A percentile compares a stretch with the other conserved stretches of the same genome.
Conservation (phyloP, 257 asterid genomes). For the Solanum pennellii region DNA sequence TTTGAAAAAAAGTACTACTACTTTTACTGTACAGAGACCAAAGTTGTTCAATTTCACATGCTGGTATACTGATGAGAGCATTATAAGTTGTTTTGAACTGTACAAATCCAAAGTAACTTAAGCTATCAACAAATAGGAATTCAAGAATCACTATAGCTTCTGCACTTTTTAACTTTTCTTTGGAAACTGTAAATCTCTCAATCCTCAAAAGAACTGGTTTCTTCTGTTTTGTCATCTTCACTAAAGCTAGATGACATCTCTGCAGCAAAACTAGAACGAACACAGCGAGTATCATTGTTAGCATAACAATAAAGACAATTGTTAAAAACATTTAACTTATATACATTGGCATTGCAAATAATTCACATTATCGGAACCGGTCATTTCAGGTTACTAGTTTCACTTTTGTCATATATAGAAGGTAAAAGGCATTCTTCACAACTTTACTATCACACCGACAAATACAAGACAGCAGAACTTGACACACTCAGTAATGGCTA, state of each 20-base stretch:
- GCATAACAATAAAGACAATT: neutral
- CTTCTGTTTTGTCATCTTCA: constrained; percentile 58
- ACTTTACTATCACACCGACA: neutral
- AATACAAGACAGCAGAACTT: neutral
- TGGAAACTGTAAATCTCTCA: constrained; percentile 3
- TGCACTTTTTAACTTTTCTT: neutral
- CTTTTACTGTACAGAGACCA: neutral
- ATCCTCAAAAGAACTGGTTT: constrained; percentile 50
- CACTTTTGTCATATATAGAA: neutral
- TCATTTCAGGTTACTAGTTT: neutral
- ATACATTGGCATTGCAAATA: neutral
- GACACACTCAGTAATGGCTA: neutral
- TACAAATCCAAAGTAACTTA: neutral
- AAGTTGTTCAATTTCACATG: neutral
- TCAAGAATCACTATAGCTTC: neutral
- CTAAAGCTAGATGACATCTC: constrained; percentile 60
- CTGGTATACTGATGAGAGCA: neutral
- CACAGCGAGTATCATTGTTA: neutral
- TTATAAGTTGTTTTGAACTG: neutral
- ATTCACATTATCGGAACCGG: neutral
- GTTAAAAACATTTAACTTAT: neutral
- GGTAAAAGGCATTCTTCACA: neutral
- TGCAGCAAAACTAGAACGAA: constrained; percentile 28
- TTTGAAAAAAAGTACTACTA: neutral
- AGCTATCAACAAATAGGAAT: neutral